Base-by-base conservation (phyloP, 1,284 basidiomycete genomes). In the Inonotus hispidus region DNA sequence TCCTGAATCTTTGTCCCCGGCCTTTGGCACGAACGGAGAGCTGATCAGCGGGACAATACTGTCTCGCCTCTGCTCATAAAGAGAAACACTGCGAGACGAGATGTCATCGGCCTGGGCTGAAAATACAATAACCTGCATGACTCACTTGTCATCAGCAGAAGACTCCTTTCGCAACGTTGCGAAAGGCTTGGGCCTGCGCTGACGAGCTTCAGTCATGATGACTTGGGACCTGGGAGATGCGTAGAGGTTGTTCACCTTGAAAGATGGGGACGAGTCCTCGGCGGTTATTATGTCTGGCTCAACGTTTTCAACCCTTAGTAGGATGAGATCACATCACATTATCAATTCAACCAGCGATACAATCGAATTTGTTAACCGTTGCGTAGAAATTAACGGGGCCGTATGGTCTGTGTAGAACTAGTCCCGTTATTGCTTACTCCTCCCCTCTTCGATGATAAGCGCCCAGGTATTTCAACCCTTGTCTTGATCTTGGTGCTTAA, bases 121-220 rank as follows among this genome's bases (percentile, higher is more conserved):
- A 23, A 21, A 21, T 58, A 11, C n/a, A 49, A 39, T 27, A 27
- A 32, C 4, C 11, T 32, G 27, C 32, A 45, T 21, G 5, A 50
- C 55, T 38, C 37, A 61, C 60, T 61, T 53, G 16, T 61, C 60
- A 25, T 57, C 55, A 7, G 45, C 56, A 27, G 60, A 61, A 35
- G 60, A 61, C 37, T 61, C 60, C 47, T 61, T 61, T 29, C 60
- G 58, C 27, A 61, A 58, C 5, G 55, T 61, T 7, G 60, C 35
- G 21, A 61, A 56, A 13, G 55, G 60, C 38, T 16, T 43, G 2
- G 41, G 41, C 8, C 41, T 43, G 16, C 55, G 45, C n/a, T 27
- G 50, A 35, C 23, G 50, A 52, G 27, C 8, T 32, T 52, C 50
- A 8, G 29, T 32, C 50, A 35, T 52, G 41, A 16, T 43, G 41